Conservation (phyloP, 345 rosid species). For the Excoecaria agallocha region DNA sequence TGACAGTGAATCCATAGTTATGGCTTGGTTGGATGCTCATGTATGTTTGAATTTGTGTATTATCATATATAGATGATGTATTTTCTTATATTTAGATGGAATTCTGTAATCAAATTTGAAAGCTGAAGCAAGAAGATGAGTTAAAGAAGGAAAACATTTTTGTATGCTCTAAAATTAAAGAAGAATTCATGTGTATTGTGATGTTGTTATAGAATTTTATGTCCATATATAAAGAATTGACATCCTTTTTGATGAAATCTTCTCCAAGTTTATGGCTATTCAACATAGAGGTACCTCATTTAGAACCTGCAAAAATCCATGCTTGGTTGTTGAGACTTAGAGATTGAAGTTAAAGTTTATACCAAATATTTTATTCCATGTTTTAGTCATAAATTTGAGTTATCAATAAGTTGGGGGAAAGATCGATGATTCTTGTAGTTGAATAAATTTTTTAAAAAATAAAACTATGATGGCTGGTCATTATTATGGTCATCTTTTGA, state of each 20-base stretch:
- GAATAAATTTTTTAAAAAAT: not conserved
- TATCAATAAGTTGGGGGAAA: not conserved
- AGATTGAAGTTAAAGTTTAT: not conserved
- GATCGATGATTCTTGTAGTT: not conserved
- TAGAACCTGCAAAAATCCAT: not conserved
- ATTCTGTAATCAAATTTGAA: constrained; percentile 77
- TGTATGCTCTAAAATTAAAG: constrained; percentile 68
- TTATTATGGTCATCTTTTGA: not conserved
- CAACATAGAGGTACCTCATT: constrained; percentile 76
- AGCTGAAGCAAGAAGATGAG: constrained; percentile 59
- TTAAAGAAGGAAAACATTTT: constrained; percentile 49
- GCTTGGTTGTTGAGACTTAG: constrained; percentile 1
- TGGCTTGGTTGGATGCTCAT: constrained; percentile 97
- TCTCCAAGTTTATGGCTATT: constrained; percentile 81
- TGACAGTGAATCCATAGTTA: constrained; percentile 84
- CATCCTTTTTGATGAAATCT: constrained; percentile 93
- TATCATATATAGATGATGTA: constrained; percentile 93
- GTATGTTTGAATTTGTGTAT: constrained; percentile 41
- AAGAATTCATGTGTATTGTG: constrained; percentile 92
- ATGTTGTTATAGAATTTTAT: constrained; percentile 96
- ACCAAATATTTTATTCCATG: not conserved
- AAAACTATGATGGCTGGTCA: not conserved
- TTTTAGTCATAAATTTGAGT: not conserved
- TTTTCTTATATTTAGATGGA: constrained; percentile 98
- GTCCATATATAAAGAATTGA: constrained; percentile 83